Percentiles rank a stretch among this genome's conserved stretches.
Evolutionary conservation across 192 early-diverging fungal genomes (phyloP).

Genomic region (Entophlyctis luteolus): DNA sequence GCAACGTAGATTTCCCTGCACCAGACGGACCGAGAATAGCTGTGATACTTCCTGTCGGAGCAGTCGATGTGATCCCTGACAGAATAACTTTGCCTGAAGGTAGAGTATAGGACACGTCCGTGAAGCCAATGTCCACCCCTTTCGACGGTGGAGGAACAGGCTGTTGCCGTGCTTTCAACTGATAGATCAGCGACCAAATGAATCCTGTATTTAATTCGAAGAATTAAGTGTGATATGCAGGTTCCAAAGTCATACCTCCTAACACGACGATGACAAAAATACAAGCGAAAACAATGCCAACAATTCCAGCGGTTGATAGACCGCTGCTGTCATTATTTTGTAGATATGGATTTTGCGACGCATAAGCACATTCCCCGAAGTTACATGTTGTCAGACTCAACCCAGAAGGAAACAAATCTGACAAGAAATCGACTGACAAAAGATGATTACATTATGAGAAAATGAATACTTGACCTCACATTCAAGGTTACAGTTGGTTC

Average conservation of each 20-base stretch:
- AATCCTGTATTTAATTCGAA: not conserved
- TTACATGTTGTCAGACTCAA: constrained; percentile 45
- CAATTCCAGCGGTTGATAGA: too few relatives aligned
- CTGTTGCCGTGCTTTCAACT: not conserved
- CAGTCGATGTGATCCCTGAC: constrained; percentile 17
- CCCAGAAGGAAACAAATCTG: constrained; percentile 48
- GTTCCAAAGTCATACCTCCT: not conserved
- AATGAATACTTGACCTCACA: constrained; percentile 8
- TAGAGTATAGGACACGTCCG: constrained; percentile 8
- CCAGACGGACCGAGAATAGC: constrained; percentile 48
- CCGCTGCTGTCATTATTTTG: too few relatives aligned
- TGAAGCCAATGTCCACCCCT: constrained; percentile 26
- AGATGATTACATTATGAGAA: not conserved
- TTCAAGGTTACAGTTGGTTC: constrained; percentile 30
- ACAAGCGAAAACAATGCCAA: not conserved
- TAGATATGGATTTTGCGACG: constrained; percentile 32
- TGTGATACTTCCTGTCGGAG: constrained; percentile 36
- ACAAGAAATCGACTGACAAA: constrained; percentile 38
- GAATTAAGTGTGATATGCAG: not conserved
- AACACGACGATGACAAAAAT: not conserved
- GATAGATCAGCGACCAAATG: constrained; percentile 14
- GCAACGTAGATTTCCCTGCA: constrained; percentile 42
- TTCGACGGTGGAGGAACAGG: constrained; percentile 20
- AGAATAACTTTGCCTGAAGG: constrained; percentile 19
- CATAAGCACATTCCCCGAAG: constrained; percentile 53